These are phyloP conservation scores for Rosa rugosa DNA, from an alignment of 306 rosid genomes.

Conservation along the genomic window DNA sequence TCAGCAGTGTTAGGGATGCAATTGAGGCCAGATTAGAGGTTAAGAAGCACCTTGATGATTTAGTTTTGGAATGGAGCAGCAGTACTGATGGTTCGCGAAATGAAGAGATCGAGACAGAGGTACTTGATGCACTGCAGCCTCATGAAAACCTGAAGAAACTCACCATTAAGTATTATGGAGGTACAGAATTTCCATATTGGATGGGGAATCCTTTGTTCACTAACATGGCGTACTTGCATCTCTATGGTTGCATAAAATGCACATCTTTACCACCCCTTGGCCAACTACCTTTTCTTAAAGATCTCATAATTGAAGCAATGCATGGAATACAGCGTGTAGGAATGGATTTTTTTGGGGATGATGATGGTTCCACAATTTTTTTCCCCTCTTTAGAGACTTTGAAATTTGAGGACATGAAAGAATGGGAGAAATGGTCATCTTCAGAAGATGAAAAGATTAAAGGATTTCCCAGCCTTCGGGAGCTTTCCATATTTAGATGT, in stretches of 20 bases:
- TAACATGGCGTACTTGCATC: conserved; percentile 4
- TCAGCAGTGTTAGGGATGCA: conserved; percentile 4
- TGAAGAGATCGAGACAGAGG: conserved; percentile 10
- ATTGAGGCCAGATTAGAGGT: not conserved
- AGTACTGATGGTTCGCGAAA: conserved; percentile 14
- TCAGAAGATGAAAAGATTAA: not conserved
- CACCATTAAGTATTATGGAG: conserved; percentile 23
- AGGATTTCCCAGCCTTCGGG: conserved; percentile 23
- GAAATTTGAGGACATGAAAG: conserved; percentile 19
- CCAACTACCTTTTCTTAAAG: conserved; percentile 30
- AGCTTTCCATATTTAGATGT: conserved; percentile 17
- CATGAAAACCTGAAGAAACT: conserved; percentile 21
- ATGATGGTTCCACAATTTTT: conserved; percentile 11
- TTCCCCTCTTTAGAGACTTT: conserved; percentile 28
- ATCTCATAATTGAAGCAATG: conserved; percentile 19
- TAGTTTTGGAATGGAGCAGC: conserved; percentile 16
- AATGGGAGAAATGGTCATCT: conserved; percentile 36
- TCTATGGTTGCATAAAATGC: conserved; percentile 3
- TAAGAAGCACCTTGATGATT: not conserved
- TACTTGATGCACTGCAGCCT: conserved; percentile 32
- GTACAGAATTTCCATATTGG: conserved; percentile 33
- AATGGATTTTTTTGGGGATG: conserved; percentile 18
- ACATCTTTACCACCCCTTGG: conserved; percentile 26
- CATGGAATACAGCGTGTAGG: conserved; percentile 20
- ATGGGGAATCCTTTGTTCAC: conserved; percentile 7